phyloP scores from a whole-genome alignment of 306 rosid species.

The Lotus japonicus region DNA sequence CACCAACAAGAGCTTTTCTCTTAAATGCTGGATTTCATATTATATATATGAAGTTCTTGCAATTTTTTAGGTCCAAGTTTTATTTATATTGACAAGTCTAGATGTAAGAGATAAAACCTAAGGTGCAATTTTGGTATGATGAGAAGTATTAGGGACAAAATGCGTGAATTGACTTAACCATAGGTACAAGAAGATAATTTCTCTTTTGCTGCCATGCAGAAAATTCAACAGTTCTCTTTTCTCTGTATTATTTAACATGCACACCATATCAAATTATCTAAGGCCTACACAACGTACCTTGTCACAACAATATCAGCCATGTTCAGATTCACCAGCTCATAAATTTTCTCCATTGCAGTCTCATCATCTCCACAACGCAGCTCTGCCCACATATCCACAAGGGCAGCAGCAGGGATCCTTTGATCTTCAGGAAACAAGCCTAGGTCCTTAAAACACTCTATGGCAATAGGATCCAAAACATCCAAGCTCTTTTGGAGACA shows the following conservation, averaged over 20 bases:
- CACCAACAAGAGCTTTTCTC: background rate
- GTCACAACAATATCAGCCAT: constrained; percentile 31
- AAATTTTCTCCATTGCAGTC: constrained; percentile 31
- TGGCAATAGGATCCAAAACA: constrained; percentile 28
- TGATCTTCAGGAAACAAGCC: constrained; percentile 69
- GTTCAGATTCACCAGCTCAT: constrained; percentile 15
- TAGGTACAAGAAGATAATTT: background rate
- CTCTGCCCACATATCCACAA: constrained; percentile 58
- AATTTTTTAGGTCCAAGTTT: too few relatives aligned
- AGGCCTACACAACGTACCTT: constrained; percentile 34
- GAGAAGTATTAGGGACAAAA: background rate
- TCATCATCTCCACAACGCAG: constrained; percentile 30
- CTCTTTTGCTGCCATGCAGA: constrained; percentile 30
- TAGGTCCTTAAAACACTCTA: constrained; percentile 69
- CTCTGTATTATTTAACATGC: background rate
- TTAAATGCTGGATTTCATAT: background rate
- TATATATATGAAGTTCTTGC: too few relatives aligned
- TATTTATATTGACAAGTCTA: too few relatives aligned
- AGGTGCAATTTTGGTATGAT: too few relatives aligned
- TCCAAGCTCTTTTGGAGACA: constrained; percentile 40
- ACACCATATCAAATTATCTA: background rate
- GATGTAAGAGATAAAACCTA: too few relatives aligned
- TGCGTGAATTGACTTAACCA: background rate
- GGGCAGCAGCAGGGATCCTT: constrained; percentile 42
- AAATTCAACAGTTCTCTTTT: constrained; percentile 26